Conservation (phyloP, 305 asterid genomes). For the Withania somnifera region DNA sequence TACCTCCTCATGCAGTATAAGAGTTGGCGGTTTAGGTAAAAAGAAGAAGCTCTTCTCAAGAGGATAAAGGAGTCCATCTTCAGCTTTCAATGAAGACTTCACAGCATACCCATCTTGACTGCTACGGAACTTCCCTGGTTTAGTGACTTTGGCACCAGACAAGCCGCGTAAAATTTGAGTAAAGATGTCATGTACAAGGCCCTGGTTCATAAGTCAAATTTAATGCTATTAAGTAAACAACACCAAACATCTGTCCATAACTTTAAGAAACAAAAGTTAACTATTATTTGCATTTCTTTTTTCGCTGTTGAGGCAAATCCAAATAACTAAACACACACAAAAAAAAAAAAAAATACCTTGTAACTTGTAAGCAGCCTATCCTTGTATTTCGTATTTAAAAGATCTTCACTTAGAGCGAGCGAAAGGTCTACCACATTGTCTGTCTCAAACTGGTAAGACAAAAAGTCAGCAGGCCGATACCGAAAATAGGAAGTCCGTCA, state of each 20-base stretch:
- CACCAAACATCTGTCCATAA: not conserved
- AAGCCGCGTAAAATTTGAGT: constrained; percentile 73
- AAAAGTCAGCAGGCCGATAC: not conserved
- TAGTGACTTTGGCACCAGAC: constrained; percentile 87
- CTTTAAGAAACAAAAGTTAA: not conserved
- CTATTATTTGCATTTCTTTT: not conserved
- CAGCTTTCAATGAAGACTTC: constrained; percentile 97
- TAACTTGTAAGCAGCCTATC: constrained; percentile 59
- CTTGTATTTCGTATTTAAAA: constrained; percentile 61
- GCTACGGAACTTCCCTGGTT: constrained; percentile 93
- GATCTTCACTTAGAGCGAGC: constrained; percentile 72
- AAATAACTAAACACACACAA: not conserved
- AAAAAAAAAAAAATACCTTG: constrained; percentile 32
- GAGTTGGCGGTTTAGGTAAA: constrained; percentile 95
- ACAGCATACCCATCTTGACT: constrained; percentile 86
- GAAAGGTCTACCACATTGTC: constrained; percentile 57
- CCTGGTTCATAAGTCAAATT: constrained; percentile 35
- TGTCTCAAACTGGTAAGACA: constrained; percentile 64
- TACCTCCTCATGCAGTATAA: constrained; percentile 97
- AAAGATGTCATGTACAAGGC: constrained; percentile 72
- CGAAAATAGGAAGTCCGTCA: not conserved
- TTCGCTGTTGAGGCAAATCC: not conserved
- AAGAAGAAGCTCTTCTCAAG: constrained; percentile 99
- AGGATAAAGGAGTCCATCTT: constrained; percentile 97
- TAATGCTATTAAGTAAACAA: constrained; percentile 3